These are phyloP conservation scores for Tetrapyrgos nigripes DNA, from an alignment of 1,284 basidiomycete genomes.

Conservation along the genomic window DNA sequence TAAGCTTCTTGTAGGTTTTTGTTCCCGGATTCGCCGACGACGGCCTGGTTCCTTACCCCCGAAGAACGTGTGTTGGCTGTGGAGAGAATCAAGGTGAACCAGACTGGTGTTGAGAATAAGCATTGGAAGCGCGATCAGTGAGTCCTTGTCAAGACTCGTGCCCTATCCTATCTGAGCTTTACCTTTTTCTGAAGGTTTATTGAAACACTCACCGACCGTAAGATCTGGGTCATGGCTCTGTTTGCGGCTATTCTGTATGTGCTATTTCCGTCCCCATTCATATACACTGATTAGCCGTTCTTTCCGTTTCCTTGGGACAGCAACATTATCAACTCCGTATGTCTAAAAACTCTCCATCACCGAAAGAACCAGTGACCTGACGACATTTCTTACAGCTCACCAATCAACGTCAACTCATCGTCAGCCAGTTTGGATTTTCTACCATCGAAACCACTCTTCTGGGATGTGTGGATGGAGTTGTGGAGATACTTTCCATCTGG, in stretches of 20 bases:
- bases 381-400: slow-evolving; percentile 54
- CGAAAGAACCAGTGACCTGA: neutral
- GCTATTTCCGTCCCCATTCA: neutral
- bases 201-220: slow-evolving; percentile 14
- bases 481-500: slow-evolving; percentile 73
- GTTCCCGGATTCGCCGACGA: slow-evolving; percentile 80
- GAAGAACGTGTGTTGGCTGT: slow-evolving; percentile 73
- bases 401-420: slow-evolving; percentile 79
- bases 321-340: slow-evolving; percentile 57
- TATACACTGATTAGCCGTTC: neutral
- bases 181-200: slow-evolving; percentile 8
- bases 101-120: slow-evolving; percentile 80
- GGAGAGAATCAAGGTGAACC: slow-evolving; percentile 70
- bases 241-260: slow-evolving; percentile 16
- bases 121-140: slow-evolving; percentile 77
- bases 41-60: slow-evolving; percentile 71
- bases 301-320: slow-evolving; percentile 33
- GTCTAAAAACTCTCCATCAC: neutral
- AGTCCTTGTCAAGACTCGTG: neutral
- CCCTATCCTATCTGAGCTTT: neutral
- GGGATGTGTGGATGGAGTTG: slow-evolving; percentile 75
- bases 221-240: slow-evolving; percentile 18
- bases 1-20: slow-evolving; percentile 56
- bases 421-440: slow-evolving; percentile 76
- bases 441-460: slow-evolving; percentile 76